Percentiles rank a stretch among this genome's conserved stretches.
Evolutionary conservation across 2,329 filamentous ascomycete genomes (phyloP).

Genomic region (Ascochyta pisi): DNA sequence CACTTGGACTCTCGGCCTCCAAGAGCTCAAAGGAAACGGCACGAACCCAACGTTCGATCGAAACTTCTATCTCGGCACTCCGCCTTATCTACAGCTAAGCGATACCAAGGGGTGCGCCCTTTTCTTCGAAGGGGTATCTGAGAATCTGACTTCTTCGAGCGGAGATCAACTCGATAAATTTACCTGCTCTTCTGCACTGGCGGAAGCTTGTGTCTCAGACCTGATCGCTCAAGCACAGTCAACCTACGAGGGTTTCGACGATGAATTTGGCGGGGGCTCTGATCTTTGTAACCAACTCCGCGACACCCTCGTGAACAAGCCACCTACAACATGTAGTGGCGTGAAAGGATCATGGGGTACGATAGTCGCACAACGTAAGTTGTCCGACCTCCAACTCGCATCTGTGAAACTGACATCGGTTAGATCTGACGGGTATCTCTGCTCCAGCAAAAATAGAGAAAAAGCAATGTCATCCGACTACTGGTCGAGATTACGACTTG

Average conservation of each 20-base stretch:
- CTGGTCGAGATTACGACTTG: slow-evolving; percentile 8
- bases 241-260: neutral
- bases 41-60: slow-evolving; percentile 3
- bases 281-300: slow-evolving; percentile 5
- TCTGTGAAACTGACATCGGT: neutral
- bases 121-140: slow-evolving; percentile 10
- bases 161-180: neutral
- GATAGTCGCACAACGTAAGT: slow-evolving; percentile 5
- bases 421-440: neutral
- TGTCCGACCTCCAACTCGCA: neutral
- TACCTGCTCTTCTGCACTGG: slow-evolving; percentile 5
- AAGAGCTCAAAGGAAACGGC: neutral
- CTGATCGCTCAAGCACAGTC: slow-evolving; percentile 4
- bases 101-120: slow-evolving; percentile 8
- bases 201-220: slow-evolving; percentile 5
- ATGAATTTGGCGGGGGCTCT: neutral
- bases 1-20: slow-evolving; percentile 14
- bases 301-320: neutral
- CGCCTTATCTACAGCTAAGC: slow-evolving; percentile 1
- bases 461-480: slow-evolving; percentile 7
- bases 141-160: neutral
- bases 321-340: slow-evolving; percentile 5
- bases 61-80: slow-evolving; percentile 15
- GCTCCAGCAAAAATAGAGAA: neutral
- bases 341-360: slow-evolving; percentile 3